Evolutionary conservation across 2,329 filamentous ascomycete genomes (phyloP).

Genomic region (Bipolaris cookei): DNA sequence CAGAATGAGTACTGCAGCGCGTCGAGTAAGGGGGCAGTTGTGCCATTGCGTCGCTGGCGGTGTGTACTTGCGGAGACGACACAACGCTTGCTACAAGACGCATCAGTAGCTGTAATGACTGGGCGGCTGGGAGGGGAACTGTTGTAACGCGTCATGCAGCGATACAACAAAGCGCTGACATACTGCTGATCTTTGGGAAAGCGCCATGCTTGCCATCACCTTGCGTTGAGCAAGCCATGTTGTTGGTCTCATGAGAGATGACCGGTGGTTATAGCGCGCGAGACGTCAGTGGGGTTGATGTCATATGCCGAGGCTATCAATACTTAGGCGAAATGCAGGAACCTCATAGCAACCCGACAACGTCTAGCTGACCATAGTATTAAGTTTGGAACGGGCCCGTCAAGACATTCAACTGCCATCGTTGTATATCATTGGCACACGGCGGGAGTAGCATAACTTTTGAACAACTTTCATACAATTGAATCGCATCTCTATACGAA

Average conservation of each 20-base stretch:
- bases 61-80: slow-evolving; percentile 62
- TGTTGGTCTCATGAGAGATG: slow-evolving; percentile 31
- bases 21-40: slow-evolving; percentile 64
- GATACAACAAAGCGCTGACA: slow-evolving; percentile 1
- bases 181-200: slow-evolving; percentile 42
- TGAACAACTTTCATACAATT: slow-evolving; percentile 44
- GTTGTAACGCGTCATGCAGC: not conserved
- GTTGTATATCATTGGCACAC: not conserved
- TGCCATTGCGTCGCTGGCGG: slow-evolving; percentile 65
- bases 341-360: slow-evolving; percentile 11
- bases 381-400: not conserved
- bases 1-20: slow-evolving; percentile 86
- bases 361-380: not conserved
- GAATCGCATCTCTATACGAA: slow-evolving; percentile 47
- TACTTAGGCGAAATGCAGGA: slow-evolving; percentile 10
- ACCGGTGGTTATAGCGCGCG: slow-evolving; percentile 11
- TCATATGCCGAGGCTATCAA: slow-evolving; percentile 35
- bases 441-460: not conserved
- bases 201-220: slow-evolving; percentile 36
- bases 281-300: slow-evolving; percentile 30
- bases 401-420: not conserved
- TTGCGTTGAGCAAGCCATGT: slow-evolving; percentile 42
- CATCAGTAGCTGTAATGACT: slow-evolving; percentile 15
- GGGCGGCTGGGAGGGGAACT: not conserved
- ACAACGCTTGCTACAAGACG: slow-evolving; percentile 56